Evolutionary conservation across 768 basidiomycete genomes (phyloP).

Genomic region (Phylloporus rhodoxanthus): DNA sequence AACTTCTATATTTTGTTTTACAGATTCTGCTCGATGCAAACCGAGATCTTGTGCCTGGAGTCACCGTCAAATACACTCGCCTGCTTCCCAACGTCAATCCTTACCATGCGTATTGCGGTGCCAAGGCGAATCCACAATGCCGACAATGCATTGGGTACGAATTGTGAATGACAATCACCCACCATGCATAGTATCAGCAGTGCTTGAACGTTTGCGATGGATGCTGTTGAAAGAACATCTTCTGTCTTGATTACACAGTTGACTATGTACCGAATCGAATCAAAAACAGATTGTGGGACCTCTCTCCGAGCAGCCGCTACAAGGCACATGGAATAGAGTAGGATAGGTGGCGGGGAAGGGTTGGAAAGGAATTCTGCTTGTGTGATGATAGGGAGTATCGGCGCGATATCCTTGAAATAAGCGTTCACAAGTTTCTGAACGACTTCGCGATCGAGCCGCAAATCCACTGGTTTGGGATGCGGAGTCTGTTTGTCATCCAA

Average conservation of each 20-base stretch:
- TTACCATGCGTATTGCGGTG: slow-evolving; percentile 87
- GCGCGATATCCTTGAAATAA: slow-evolving; percentile 85
- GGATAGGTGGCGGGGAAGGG: slow-evolving; percentile 66
- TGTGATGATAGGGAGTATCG: slow-evolving; percentile 85
- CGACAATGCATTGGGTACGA: slow-evolving; percentile 78
- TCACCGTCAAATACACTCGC: slow-evolving; percentile 12
- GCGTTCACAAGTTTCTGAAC: slow-evolving; percentile 82
- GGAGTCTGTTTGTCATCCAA: slow-evolving; percentile 48
- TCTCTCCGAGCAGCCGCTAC: slow-evolving; percentile 84
- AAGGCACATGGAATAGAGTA: slow-evolving; percentile 92
- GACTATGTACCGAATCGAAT: slow-evolving; percentile 81
- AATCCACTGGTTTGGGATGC: slow-evolving; percentile 59
- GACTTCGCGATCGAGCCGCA: slow-evolving; percentile 70
- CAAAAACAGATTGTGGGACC: slow-evolving; percentile 81
- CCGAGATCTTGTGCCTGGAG: slow-evolving; percentile 92
- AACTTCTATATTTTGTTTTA: slow-evolving; percentile 78
- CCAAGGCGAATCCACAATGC: slow-evolving; percentile 83
- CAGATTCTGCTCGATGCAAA: slow-evolving; percentile 85
- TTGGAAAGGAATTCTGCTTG: slow-evolving; percentile 79
- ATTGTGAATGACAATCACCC: slow-evolving; percentile 87
- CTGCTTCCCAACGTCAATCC: slow-evolving; percentile 22
- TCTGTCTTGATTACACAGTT: slow-evolving; percentile 84
- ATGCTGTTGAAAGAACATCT: slow-evolving; percentile 84
- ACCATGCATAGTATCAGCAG: slow-evolving; percentile 81
- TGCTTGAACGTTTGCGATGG: slow-evolving; percentile 82